Base-by-base conservation (phyloP, 2,329 filamentous ascomycete species). In the Penicillium glabrum region DNA sequence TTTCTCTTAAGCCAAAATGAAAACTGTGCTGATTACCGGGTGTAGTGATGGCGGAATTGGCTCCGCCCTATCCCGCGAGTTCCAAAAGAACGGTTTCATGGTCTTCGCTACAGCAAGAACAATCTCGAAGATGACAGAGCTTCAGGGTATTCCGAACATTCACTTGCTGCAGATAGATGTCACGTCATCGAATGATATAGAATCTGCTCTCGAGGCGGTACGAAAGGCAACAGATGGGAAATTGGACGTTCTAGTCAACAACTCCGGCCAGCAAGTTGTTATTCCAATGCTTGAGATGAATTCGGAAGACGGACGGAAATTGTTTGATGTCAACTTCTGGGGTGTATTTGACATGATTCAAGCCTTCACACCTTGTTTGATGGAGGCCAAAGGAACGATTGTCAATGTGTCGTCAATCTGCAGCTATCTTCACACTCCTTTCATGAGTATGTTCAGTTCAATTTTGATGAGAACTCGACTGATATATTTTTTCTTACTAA, bases 161-260 rank as follows among this genome's bases (percentile, higher is more conserved):
- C 65, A 67, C n/a, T 54, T 68, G 6, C 46, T 75, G 0, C 29
- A 49, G 10, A 59, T 75, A 0, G 73, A 76, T 51, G 70, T 74
- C 5, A 61, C 61, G 1, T 61, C 66, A 8, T 27, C 53, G 4
- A 24, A 39, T 2, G 64, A 66, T 0, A 70, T 75, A 39, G 58
- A 71, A 33, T 67, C 68, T 8, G 67, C 66, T 3, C 62, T 65
- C 3, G 46, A 56, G 3, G 53, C 55, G 0, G 61, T 70, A 33
- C n/a, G 53, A 27, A 51, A 52, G 10, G 16, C 56, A 9, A 74
- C 72, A 0, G 68, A 64, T 7, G 75, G 74, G 11, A 68, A 46
- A 3, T 64, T 79, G 11, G 68, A 77, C 48, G 61, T 67, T 24
- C 66, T 78, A 0, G 59, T 80, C 59, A 79, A 79, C 66, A 80